Conservation (phyloP, 495 filamentous ascomycete genomes). For the Chaetomium tenue region DNA sequence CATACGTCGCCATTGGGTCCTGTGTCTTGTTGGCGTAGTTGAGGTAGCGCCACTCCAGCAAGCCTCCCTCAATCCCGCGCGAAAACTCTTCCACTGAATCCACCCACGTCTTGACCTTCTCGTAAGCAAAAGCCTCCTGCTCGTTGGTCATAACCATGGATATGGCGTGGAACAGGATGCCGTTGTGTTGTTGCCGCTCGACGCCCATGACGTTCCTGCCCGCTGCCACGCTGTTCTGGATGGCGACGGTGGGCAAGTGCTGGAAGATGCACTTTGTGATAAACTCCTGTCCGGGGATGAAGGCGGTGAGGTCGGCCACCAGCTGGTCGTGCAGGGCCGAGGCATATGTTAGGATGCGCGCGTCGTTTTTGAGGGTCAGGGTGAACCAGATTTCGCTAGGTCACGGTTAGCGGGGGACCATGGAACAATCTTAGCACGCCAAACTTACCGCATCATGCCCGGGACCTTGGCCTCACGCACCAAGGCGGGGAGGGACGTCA, state of each 20-base stretch:
- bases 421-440: too few relatives aligned
- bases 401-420: too few relatives aligned
- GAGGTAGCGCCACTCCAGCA: slow-evolving; percentile 35
- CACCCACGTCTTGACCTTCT: slow-evolving; percentile 18
- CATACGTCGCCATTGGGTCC: slow-evolving; percentile 50
- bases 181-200: slow-evolving; percentile 36
- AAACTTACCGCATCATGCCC: slow-evolving; percentile 6
- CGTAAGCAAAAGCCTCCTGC: slow-evolving; percentile 23
- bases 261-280: slow-evolving; percentile 51
- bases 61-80: slow-evolving; percentile 3
- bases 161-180: slow-evolving; percentile 22
- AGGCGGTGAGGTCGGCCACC: slow-evolving; percentile 23
- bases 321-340: slow-evolving; percentile 27
- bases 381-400: slow-evolving; percentile 35
- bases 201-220: slow-evolving; percentile 58
- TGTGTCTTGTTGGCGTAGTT: slow-evolving; percentile 48
- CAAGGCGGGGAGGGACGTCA: slow-evolving; percentile 28
- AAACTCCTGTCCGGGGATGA: slow-evolving; percentile 33
- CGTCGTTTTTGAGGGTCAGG: slow-evolving; percentile 32
- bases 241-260: slow-evolving; percentile 43
- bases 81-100: slow-evolving; percentile 26
- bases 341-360: slow-evolving; percentile 28
- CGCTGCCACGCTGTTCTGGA: slow-evolving; percentile 27
- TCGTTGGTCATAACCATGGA: slow-evolving; percentile 28
- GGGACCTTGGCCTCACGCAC: slow-evolving; percentile 24